phyloP scores from a whole-genome alignment of 1,139 yeast species.

The Geotrichum europaeum region DNA sequence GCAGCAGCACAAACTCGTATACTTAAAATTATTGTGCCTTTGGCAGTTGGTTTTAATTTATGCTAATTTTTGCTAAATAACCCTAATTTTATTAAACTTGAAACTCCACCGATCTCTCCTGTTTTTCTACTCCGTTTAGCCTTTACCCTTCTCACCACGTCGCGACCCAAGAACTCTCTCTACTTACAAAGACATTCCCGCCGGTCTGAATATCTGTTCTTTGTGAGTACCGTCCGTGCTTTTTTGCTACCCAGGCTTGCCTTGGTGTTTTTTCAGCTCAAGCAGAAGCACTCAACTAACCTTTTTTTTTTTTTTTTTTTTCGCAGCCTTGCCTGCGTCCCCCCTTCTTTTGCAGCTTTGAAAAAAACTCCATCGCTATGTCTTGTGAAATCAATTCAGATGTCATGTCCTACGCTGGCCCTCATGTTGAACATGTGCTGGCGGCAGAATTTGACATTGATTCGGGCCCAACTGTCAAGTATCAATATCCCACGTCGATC shows the following conservation, averaged over 20 bases:
- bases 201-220: background rate
- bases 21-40: too few species aligned
- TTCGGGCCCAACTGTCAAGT: constrained; percentile 51
- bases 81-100: background rate
- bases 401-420: constrained; percentile 6
- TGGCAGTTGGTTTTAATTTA: background rate
- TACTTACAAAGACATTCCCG: background rate
- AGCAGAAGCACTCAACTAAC: background rate
- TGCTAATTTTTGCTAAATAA: background rate
- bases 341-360: background rate
- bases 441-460: constrained; percentile 58
- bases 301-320: background rate
- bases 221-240: background rate
- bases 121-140: background rate
- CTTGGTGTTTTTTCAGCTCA: background rate
- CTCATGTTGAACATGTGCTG: constrained; percentile 34
- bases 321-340: background rate
- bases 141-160: background rate
- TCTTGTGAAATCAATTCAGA: background rate
- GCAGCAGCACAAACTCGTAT: background rate
- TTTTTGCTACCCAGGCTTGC: background rate
- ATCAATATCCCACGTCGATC: constrained; percentile 43
- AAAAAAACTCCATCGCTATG: background rate
- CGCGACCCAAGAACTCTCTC: background rate
- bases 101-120: background rate